These are phyloP conservation scores for Xylariaceae sp. DNA, from an alignment of 2,329 filamentous ascomycete genomes.

Conservation along the genomic window DNA sequence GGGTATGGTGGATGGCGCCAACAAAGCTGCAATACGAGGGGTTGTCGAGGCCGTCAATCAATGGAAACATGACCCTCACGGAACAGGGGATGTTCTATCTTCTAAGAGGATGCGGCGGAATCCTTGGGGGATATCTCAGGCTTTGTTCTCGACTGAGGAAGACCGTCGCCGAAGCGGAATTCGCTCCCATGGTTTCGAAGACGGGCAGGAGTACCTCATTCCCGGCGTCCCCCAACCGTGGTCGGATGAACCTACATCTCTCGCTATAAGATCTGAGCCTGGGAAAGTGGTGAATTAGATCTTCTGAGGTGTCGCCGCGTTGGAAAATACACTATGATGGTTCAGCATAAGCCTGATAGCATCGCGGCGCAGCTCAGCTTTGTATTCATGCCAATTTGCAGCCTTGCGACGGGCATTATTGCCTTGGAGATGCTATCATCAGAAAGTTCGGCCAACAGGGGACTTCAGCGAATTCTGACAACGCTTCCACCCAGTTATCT, in stretches of 20 bases:
- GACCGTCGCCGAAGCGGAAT: constrained; percentile 38
- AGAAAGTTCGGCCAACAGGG: no score
- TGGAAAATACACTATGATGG: constrained; percentile 42
- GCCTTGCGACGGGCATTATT: no score
- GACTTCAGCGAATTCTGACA: no score
- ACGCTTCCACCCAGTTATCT: no score
- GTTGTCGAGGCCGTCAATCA: constrained; percentile 42
- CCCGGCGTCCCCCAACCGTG: constrained; percentile 40
- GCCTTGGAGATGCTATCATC: no score
- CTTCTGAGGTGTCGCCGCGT: constrained; percentile 25
- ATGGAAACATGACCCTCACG: constrained; percentile 53
- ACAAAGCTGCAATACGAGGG: constrained; percentile 41
- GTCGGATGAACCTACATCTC: constrained; percentile 21
- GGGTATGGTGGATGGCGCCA: constrained; percentile 37
- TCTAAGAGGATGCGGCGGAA: constrained; percentile 49
- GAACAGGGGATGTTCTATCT: constrained; percentile 41
- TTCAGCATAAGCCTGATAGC: constrained; percentile 62
- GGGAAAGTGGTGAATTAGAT: constrained; percentile 22
- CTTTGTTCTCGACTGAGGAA: constrained; percentile 39
- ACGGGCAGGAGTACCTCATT: constrained; percentile 40
- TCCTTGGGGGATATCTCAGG: constrained; percentile 44
- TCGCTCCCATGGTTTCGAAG: constrained; percentile 31
- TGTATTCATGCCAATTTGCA: constrained; percentile 55
- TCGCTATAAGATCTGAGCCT: neutral
- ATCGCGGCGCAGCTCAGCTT: constrained; percentile 60